Conservation (phyloP, 192 early-diverging fungal species). For the Backusella morwellensis region DNA sequence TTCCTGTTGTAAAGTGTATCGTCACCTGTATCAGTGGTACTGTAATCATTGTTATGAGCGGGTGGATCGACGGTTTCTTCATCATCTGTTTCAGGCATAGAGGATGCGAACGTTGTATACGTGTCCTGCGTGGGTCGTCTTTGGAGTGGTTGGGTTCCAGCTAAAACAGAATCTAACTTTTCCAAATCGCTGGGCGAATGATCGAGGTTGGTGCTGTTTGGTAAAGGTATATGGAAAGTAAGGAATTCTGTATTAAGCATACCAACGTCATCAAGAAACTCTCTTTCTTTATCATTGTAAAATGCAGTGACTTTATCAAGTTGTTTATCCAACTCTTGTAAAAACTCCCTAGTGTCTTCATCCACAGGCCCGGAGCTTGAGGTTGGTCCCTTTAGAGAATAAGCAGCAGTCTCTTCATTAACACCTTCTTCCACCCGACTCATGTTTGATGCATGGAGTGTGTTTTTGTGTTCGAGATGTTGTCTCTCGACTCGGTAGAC, state of each 20-base stretch:
- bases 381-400: not conserved
- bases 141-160: not conserved
- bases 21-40: not conserved
- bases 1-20: not conserved
- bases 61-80: not conserved
- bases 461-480: conserved; percentile 1
- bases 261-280: conserved; percentile 24
- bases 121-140: not conserved
- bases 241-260: conserved; percentile 31
- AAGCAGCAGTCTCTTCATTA: too few species aligned
- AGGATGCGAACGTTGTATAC: not conserved
- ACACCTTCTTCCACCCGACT: not conserved
- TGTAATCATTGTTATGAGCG: not conserved
- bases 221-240: conserved; percentile 29
- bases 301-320: conserved; percentile 64
- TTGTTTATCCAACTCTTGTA: conserved; percentile 61
- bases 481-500: conserved; percentile 13
- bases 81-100: not conserved
- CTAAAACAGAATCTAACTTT: conserved; percentile 4
- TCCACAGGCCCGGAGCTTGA: not conserved
- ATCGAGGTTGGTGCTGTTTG: not conserved
- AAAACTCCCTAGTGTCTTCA: conserved; percentile 37
- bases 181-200: not conserved
- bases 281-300: conserved; percentile 59
- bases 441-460: not conserved